Conservation (phyloP, 163 green algal species). For the Trebouxiophyceae sp. region DNA sequence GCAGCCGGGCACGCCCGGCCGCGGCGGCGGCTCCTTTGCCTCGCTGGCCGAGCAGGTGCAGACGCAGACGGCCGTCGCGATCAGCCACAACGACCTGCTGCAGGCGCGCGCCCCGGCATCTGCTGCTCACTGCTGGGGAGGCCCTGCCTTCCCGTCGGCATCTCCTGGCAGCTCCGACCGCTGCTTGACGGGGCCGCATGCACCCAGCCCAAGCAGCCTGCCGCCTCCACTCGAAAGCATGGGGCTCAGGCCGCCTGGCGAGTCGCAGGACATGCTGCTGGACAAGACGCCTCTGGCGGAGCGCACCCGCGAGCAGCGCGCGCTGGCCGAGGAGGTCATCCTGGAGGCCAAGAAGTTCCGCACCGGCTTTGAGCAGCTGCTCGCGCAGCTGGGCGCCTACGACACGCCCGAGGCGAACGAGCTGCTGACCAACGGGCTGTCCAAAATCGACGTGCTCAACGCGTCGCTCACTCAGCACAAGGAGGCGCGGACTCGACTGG, state of each 20-base stretch:
- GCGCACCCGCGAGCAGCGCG: not conserved
- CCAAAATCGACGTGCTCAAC: not conserved
- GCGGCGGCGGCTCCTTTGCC: too few relatives aligned
- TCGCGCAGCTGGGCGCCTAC: not conserved
- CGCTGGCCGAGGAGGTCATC: not conserved
- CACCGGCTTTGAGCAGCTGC: not conserved
- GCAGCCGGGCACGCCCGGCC: too few relatives aligned
- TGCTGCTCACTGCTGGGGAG: too few relatives aligned
- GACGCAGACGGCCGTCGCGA: not conserved
- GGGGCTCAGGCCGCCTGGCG: too few relatives aligned
- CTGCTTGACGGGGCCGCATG: too few relatives aligned
- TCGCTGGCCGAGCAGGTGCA: not conserved
- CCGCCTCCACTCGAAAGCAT: too few relatives aligned
- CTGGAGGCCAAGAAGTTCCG: not conserved
- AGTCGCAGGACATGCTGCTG: constrained; percentile 5
- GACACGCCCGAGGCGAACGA: not conserved
- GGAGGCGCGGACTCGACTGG: not conserved
- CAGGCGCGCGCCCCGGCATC: not conserved
- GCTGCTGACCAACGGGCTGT: not conserved
- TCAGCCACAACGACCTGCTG: constrained; percentile 3
- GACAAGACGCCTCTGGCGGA: not conserved
- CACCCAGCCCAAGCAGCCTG: too few relatives aligned
- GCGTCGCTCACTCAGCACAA: not conserved
- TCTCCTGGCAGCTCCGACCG: too few relatives aligned
- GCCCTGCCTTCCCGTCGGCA: too few relatives aligned